Base-by-base conservation (phyloP, 768 basidiomycete species). In the Pholiota microspora region DNA sequence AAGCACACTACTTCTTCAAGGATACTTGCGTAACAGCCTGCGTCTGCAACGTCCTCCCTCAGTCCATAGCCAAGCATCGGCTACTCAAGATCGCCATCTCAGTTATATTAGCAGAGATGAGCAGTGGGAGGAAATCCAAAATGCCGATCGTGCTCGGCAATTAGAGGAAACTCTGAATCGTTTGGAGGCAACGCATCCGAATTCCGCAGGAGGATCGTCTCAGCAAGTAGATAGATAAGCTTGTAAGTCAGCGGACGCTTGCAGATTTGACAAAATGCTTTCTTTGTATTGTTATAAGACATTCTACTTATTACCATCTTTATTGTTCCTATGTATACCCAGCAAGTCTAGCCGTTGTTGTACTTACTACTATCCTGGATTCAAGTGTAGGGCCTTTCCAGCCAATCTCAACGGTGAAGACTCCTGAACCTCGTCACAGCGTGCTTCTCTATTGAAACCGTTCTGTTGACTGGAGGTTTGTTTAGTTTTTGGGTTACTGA, bases 1-100 rank as follows among this genome's bases (percentile, higher is more conserved):
- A 31, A 87, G 84, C 69, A 85, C 76, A 16, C 73, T 89, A 40
- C 62, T 89, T 40, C 72, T 88, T 16, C 63, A 77, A 0, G 82
- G 83, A 4, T 79, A 75, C 65, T 63, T 86, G 50, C 68, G 72
- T 40, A 71, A 78, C 23, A 77, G 75, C 54, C 61, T 81, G 59
- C 63, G 82, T n/a, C 74, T 75, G 27, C 76, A 80, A 62, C 71
- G 81, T 51, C 79, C 77, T 49, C 46, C 58, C 12, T 76, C 78
- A 51, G 69, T 61, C 27, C 67, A 67, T 42, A 75, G 68, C 51
- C 62, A 70, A 49, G 60, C 62, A 29, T 47, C 54, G 52, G 50
- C 64, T 56, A 54, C 68, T 51, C 47, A 27, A 10, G 73, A 73
- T 24, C 68, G 82, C 28, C 82, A 82, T n/a, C 52, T 77, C 51